Evolutionary conservation across 257 asterid species (phyloP).

Genomic region (Plectranthus barbatus): DNA sequence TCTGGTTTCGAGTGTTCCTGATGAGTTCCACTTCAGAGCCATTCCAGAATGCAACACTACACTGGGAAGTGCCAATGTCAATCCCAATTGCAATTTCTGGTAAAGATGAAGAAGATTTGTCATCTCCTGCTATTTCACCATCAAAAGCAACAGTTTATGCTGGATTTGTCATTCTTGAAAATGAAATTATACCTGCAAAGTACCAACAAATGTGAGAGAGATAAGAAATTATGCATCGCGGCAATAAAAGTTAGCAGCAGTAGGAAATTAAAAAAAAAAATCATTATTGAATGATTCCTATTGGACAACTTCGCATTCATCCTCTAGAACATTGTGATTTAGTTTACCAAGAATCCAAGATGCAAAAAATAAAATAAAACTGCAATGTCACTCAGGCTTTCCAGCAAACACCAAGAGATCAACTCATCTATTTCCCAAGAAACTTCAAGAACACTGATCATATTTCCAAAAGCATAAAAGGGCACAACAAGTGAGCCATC

Average conservation of each 20-base stretch:
- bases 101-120: no score
- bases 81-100: constrained; percentile 72
- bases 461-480: neutral
- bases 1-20: constrained; percentile 57
- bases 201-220: no score
- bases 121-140: no score
- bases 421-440: neutral
- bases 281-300: no score
- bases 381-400: constrained; percentile 12
- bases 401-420: constrained; percentile 16
- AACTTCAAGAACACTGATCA: neutral
- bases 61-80: constrained; percentile 87
- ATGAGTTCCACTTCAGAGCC: constrained; percentile 68
- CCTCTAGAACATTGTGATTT: neutral
- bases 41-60: constrained; percentile 78
- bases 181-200: no score
- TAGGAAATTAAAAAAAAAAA: no score
- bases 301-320: neutral
- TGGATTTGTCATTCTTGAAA: no score
- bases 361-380: neutral
- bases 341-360: neutral
- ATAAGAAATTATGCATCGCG: no score
- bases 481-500: no score
- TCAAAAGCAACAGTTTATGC: no score
- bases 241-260: no score